These are phyloP conservation scores for Metschnikowia gelsemii DNA, from an alignment of 805 yeast genomes.

Conservation along the genomic window DNA sequence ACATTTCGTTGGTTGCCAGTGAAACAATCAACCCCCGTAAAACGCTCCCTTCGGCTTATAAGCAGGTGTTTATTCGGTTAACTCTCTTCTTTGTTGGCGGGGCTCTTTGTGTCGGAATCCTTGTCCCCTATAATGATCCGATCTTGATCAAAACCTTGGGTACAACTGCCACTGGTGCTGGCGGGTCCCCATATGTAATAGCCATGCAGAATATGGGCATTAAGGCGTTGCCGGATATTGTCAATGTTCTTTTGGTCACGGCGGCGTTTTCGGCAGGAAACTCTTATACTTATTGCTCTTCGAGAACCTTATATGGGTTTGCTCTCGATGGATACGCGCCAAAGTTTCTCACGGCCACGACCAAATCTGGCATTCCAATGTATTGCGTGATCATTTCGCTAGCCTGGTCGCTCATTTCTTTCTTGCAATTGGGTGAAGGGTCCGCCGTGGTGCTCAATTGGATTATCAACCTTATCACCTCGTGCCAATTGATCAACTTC, in stretches of 20 bases:
- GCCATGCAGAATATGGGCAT: conserved; percentile 71
- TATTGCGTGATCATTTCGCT: conserved; percentile 44
- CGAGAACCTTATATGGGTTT: conserved; percentile 71
- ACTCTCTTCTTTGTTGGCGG: conserved; percentile 70
- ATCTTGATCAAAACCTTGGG: conserved; percentile 53
- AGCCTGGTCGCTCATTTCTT: conserved; percentile 60
- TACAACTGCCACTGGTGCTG: conserved; percentile 64
- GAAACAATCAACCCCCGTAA: conserved; percentile 72
- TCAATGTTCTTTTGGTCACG: conserved; percentile 74
- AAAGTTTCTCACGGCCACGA: conserved; percentile 54
- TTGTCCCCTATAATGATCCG: conserved; percentile 70
- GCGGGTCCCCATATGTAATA: conserved; percentile 82
- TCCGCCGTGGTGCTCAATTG: conserved; percentile 30
- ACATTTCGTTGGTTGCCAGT: conserved; percentile 81
- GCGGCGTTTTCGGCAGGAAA: conserved; percentile 82
- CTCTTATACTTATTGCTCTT: conserved; percentile 73
- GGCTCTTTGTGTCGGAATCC: conserved; percentile 73
- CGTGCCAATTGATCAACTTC: conserved; percentile 30
- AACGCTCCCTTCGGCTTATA: conserved; percentile 75
- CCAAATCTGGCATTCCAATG: conserved; percentile 48
- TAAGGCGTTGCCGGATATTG: conserved; percentile 64
- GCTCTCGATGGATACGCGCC: conserved; percentile 78
- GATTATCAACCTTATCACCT: conserved; percentile 36
- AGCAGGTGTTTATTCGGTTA: conserved; percentile 68
- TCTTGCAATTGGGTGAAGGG: conserved; percentile 52